A percentile compares a stretch with the other conserved stretches of the same genome.
phyloP scores from a whole-genome alignment of 495 filamentous ascomycete genomes.

The Trichoderma virens region DNA sequence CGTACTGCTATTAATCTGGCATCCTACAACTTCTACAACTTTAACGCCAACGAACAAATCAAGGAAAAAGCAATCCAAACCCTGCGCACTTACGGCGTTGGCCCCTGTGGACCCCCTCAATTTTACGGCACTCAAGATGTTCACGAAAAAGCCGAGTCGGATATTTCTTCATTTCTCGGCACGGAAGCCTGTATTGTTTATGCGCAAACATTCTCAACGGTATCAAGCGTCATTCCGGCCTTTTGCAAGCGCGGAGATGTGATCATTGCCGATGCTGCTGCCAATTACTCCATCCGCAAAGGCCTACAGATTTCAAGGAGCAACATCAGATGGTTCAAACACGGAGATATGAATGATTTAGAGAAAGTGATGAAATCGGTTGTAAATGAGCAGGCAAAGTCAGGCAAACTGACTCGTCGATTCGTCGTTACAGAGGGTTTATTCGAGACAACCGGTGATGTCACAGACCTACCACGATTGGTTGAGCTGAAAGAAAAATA shows the following conservation, averaged over 20 bases:
- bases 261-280: conserved; percentile 93
- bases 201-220: conserved; percentile 89
- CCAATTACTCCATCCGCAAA: conserved; percentile 89
- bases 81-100: conserved; percentile 89
- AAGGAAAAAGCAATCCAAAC: conserved; percentile 93
- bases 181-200: conserved; percentile 87
- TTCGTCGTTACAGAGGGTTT: conserved; percentile 96
- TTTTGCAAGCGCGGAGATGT: conserved; percentile 97
- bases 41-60: conserved; percentile 80
- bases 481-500: conserved; percentile 89
- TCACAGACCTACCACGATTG: conserved; percentile 74
- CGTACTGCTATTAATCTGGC: conserved; percentile 86
- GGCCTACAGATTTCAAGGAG: conserved; percentile 89
- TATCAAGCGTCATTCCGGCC: conserved; percentile 86
- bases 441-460: conserved; percentile 86
- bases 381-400: conserved; percentile 71
- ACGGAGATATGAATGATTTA: conserved; percentile 92
- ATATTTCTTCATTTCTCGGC: conserved; percentile 84
- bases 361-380: conserved; percentile 80
- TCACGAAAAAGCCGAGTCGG: conserved; percentile 91
- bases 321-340: conserved; percentile 87
- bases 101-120: conserved; percentile 89
- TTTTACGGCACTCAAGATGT: conserved; percentile 99
- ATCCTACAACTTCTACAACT: conserved; percentile 95
- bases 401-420: conserved; percentile 78